A percentile compares a stretch with the other conserved stretches of the same genome.
phyloP scores from a whole-genome alignment of 345 rosid genomes.

The Heritiera fomes region DNA sequence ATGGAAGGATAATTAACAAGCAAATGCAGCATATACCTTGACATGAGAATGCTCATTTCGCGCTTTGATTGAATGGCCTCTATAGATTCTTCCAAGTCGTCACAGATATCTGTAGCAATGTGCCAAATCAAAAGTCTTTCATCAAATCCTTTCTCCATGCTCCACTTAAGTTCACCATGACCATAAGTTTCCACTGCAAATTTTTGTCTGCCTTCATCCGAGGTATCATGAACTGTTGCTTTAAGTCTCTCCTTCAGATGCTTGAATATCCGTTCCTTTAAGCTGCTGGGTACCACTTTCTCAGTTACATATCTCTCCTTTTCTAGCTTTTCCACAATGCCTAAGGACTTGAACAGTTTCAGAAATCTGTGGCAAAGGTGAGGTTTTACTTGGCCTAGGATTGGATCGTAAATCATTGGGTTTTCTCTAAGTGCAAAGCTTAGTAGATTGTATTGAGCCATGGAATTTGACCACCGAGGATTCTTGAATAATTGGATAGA shows the following conservation, averaged over 20 bases:
- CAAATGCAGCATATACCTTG: background rate
- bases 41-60: background rate
- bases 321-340: background rate
- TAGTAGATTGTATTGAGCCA: conserved; percentile 19
- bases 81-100: background rate
- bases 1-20: background rate
- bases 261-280: conserved; percentile 5
- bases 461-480: conserved; percentile 18
- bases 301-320: conserved; percentile 4
- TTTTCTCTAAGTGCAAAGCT: conserved; percentile 7
- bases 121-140: background rate
- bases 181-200: background rate
- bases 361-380: background rate
- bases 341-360: background rate
- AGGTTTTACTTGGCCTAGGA: background rate
- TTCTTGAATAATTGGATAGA: background rate
- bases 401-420: conserved; percentile 1
- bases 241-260: background rate
- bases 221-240: background rate
- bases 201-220: background rate
- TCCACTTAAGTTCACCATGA: background rate
- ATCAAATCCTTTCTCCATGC: conserved; percentile 13
- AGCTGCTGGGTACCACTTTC: background rate
- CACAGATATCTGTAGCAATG: conserved; percentile 9
- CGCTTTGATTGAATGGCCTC: background rate